These are phyloP conservation scores for Aspergillus uvarum DNA, from an alignment of 2,329 filamentous ascomycete species.

Conservation along the genomic window DNA sequence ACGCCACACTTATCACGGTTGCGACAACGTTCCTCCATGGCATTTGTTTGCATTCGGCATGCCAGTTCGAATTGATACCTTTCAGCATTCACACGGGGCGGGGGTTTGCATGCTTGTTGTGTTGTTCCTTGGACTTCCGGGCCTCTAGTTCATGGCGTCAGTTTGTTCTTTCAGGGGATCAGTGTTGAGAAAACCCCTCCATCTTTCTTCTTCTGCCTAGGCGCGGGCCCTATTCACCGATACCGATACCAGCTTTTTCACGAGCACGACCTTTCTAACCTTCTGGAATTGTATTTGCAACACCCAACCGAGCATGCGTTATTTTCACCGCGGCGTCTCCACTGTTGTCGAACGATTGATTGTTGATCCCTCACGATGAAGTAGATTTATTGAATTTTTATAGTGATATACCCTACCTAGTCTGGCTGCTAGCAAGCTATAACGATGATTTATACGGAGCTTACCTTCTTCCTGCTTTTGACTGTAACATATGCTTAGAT, in stretches of 20 bases:
- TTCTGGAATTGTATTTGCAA: slow-evolving; percentile 34
- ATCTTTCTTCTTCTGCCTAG: background rate
- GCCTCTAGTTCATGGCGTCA: slow-evolving; percentile 30
- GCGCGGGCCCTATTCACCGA: too few relatives aligned
- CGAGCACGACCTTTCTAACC: slow-evolving; percentile 28
- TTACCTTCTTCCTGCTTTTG: too few relatives aligned
- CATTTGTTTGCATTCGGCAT: slow-evolving; percentile 26
- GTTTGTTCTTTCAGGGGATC: slow-evolving; percentile 17
- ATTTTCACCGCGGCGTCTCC: background rate
- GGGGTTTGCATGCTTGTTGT: slow-evolving; percentile 24
- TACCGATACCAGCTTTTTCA: slow-evolving; percentile 33
- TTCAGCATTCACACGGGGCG: slow-evolving; percentile 23
- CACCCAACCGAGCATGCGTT: slow-evolving; percentile 19
- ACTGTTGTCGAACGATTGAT: background rate
- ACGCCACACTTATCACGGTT: slow-evolving; percentile 7
- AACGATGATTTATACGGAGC: background rate
- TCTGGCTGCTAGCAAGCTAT: slow-evolving; percentile 2
- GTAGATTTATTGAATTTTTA: slow-evolving; percentile 5
- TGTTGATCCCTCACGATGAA: background rate
- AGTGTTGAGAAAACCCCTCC: slow-evolving; percentile 18
- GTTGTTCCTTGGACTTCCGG: slow-evolving; percentile 22
- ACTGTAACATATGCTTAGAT: too few relatives aligned
- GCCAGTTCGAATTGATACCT: slow-evolving; percentile 25
- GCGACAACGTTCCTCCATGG: slow-evolving; percentile 10
- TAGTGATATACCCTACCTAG: slow-evolving; percentile 5